These are phyloP conservation scores for Lactuca sativa DNA, from an alignment of 129 eudicot species.

Conservation along the genomic window DNA sequence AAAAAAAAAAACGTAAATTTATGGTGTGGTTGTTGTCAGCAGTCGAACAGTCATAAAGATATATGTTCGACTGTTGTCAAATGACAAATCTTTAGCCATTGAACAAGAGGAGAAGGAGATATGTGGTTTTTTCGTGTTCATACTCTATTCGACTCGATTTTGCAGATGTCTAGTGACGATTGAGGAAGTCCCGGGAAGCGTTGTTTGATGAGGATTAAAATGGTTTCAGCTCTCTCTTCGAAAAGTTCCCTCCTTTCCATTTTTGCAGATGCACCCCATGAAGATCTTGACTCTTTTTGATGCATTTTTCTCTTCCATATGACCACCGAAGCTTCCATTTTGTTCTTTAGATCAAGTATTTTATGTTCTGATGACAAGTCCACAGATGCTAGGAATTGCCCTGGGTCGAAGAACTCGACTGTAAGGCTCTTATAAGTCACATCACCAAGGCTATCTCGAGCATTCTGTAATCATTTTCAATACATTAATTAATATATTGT, in stretches of 20 bases:
- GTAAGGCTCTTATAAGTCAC: conserved; percentile 65
- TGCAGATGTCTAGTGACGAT: conserved; percentile 73
- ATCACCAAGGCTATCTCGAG: conserved; percentile 73
- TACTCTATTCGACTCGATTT: conserved; percentile 68
- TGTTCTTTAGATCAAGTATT: conserved; percentile 76
- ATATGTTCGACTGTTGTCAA: not conserved
- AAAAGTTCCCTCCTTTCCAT: conserved; percentile 79
- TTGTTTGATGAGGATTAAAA: conserved; percentile 70
- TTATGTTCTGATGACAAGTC: conserved; percentile 77
- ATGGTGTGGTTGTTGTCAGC: not conserved
- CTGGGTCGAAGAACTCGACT: conserved; percentile 69
- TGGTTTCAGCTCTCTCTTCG: conserved; percentile 86
- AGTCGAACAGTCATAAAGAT: not conserved
- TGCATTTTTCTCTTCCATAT: conserved; percentile 86
- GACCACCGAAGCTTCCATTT: conserved; percentile 84
- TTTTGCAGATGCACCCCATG: conserved; percentile 67
- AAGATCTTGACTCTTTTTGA: conserved; percentile 59
- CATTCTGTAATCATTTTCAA: conserved; percentile 45
- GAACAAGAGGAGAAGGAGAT: not conserved
- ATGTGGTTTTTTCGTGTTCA: not conserved
- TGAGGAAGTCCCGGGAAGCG: conserved; percentile 84
- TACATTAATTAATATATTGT: not conserved
- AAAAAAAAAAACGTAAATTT: not conserved
- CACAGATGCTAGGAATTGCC: conserved; percentile 56
- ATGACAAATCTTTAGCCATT: not conserved